Evolutionary conservation across 345 rosid species (phyloP), one percentile per base, ranked within the genome.

Genomic region (Fremontodendron californicum): DNA sequence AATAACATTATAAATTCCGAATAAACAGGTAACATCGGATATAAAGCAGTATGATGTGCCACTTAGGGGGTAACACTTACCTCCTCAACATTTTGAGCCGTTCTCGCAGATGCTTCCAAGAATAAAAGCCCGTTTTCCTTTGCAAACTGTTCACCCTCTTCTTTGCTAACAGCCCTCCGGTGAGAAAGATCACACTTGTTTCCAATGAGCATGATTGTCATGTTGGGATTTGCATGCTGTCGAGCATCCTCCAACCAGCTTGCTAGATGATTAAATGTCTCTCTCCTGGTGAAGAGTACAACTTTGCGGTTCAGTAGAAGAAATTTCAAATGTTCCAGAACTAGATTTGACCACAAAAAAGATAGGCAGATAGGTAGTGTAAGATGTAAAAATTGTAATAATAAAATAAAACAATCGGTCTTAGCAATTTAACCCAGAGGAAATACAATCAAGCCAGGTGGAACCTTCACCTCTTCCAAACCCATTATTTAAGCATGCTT

Each of bases 161-260:
- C 99, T 81, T 88, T 93, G 92, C 90, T 90, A 64, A 94, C 97
- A 78, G 98, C 98, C 81, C 99, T 91, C 68, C 92, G 81, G 69
- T 90, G 94, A 68, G 95, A 84, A 81, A 94, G 98, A 87, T 94
- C 98, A 52, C 87, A 86, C 85, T 94, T 94, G 87, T 94, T 94
- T 55, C 99, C 99, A 9, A 94, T 78, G 23, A 95, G 91, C 95
- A 91, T 90, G 73, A 93, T 93, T 35, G 92, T 84, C 99, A 94
- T 93, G 86, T 94, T 92, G 58, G 98, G 96, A 83, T 95, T 95
- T 55, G 98, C 99, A 83, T 93, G 98, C 84, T 95, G 98, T 79
- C 98, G 80, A 25, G 99, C 98, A 92, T 95, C 99, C 80, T 92
- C 99, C 72, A 95, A 84, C 99, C 99, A 95, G 86, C 92, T 90